These are phyloP conservation scores for Eucalyptus pauciflora DNA, from an alignment of 345 rosid species.

Conservation along the genomic window DNA sequence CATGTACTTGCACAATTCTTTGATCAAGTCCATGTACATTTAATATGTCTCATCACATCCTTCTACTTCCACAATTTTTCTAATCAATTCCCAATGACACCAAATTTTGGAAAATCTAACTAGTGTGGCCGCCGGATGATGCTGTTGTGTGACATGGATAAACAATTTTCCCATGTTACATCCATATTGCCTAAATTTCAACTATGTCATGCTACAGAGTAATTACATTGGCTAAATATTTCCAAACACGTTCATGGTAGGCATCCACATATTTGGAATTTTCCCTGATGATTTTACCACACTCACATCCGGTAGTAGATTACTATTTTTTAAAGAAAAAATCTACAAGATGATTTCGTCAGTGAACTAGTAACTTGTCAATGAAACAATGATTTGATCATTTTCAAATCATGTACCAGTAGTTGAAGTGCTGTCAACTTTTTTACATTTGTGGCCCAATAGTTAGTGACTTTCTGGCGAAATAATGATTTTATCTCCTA, in stretches of 20 bases:
- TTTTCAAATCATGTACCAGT: not conserved
- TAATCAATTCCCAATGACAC: not conserved
- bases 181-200: not conserved
- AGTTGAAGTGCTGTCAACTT: not conserved
- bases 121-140: not conserved
- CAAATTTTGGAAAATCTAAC: not conserved
- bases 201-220: not conserved
- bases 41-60: not conserved
- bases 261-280: not conserved
- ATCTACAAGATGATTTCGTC: too few species aligned
- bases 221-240: not conserved
- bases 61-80: not conserved
- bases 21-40: not conserved
- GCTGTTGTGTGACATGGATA: not conserved
- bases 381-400: not conserved
- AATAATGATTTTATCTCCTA: not conserved
- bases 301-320: not conserved
- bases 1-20: not conserved
- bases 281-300: not conserved
- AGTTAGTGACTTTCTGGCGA: not conserved
- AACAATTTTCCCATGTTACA: not conserved
- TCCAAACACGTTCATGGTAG: not conserved
- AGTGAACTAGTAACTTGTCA: not conserved
- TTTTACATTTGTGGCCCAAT: not conserved
- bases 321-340: too few species aligned